A percentile compares a stretch with the other conserved stretches of the same genome.
phyloP scores from a whole-genome alignment of 1,284 basidiomycete species.

The Mycosarcoma mackinlayi region DNA sequence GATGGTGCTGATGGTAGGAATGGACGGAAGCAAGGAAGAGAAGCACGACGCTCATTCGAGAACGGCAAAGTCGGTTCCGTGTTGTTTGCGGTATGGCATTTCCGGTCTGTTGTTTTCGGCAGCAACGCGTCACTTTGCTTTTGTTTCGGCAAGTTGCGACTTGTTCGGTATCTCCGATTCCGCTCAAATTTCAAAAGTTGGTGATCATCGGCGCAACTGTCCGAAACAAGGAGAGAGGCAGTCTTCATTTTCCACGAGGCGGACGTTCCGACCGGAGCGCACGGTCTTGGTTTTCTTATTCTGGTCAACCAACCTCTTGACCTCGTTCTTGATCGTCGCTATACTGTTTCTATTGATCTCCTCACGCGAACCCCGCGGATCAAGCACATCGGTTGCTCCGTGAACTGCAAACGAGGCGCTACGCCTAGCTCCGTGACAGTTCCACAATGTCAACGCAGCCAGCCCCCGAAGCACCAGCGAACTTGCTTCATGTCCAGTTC shows the following conservation, averaged over 20 bases:
- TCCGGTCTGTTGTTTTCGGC: conserved; percentile 30
- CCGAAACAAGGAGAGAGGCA: background rate
- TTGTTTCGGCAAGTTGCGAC: background rate
- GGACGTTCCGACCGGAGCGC: background rate
- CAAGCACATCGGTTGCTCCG: too few relatives aligned
- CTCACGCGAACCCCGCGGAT: too few relatives aligned
- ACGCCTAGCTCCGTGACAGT: background rate
- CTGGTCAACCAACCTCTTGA: background rate
- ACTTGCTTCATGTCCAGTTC: conserved; percentile 59
- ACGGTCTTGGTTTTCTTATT: conserved; percentile 6
- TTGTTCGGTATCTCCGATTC: conserved; percentile 16
- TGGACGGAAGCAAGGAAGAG: background rate
- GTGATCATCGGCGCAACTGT: conserved; percentile 3
- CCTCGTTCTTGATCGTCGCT: too few relatives aligned
- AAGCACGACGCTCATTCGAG: background rate
- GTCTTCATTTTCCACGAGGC: too few relatives aligned
- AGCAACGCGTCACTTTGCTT: conserved; percentile 25
- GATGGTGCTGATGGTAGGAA: background rate
- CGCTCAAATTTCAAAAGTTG: background rate
- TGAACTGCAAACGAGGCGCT: too few relatives aligned
- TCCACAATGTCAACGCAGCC: conserved; percentile 8
- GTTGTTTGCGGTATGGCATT: background rate
- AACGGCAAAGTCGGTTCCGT: background rate
- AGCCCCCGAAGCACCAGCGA: conserved; percentile 17
- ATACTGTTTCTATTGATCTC: too few relatives aligned